Base-by-base conservation (phyloP, 139 green algal species). In the Chara braunii region DNA sequence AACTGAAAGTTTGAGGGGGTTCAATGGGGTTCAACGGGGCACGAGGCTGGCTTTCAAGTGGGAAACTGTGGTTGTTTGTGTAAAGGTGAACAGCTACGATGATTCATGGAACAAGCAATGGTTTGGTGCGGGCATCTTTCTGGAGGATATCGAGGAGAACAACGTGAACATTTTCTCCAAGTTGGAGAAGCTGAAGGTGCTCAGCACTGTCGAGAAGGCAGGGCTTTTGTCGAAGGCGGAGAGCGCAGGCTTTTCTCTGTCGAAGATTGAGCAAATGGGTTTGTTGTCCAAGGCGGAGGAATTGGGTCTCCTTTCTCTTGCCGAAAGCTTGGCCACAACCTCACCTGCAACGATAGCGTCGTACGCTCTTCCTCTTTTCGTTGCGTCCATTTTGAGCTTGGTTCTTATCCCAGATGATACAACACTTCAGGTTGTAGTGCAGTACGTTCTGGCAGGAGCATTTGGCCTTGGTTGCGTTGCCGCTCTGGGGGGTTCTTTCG, bases 141-240 rank as follows among this genome's bases (percentile, higher is more conserved):
- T 40, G 18, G 65, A 74, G 30, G 48, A 69, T 45, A 33, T 23
- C 26, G 53, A 72, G 63, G 22, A n/a, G 2, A 14, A 18, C 18
- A 35, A 43, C 2, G 54, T 72, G 4, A 72, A 72, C 51, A 68
- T 72, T n/a, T 54, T 78, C 23, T 53, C 67, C 37, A 60, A 60
- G 68, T 45, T 50, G 23, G 85, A 90, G 68, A 12, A 85, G 65
- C 70, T 74, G 12, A 84, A 84, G 5, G 64, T 90, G 31, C 81
- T 90, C 8, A 66, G 60, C 26, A 77, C 68, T 45, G 86, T 90
- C 45, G 85, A 90, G 65, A 68, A 85, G 57, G 72, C 71, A 31
- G 85, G 85, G n/a, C 69, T 89, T 34, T 77, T 90, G 32, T 81
- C 67, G 42, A 89, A 77, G 18, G 85, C 63, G 12, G 85, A 90